Base-by-base conservation (phyloP, 1,139 yeast species). In the Hansenula sp. region DNA sequence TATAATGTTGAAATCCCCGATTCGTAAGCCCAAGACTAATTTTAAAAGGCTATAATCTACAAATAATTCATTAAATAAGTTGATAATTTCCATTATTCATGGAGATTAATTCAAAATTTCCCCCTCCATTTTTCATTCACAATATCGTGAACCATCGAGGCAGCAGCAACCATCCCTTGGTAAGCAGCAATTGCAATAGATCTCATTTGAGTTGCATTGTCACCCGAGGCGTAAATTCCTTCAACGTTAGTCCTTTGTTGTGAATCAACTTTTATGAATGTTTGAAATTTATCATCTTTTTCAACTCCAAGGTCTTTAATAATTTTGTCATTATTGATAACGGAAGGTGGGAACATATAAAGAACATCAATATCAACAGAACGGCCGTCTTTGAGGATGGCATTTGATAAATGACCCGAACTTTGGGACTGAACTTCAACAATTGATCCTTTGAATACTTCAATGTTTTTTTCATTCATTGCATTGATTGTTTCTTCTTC, bases 181-280 rank as follows among this genome's bases (percentile, higher is more conserved):
- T 27, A 12, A 9, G 29, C 29, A 11, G 45, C 40, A 2, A 16
- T 7, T 6, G 41, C 40, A 12, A 42, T 13, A 5, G 41, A 17
- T n/a, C 47, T 38, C 16, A 29, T 15, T 18, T 19, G 15, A 13
- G 25, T 19, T 5, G 39, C 29, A 33, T 38, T 31, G 24, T 45
- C 47, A 30, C 47, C 47, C 16, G 42, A 33, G 16, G 45, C 45
- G 16, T 12, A 35, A 5, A 45, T 28, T 13, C 38, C 38, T 16
- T 28, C n/a, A 7, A 45, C 41, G 10, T 38, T 32, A 8, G 47
- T 45, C 11, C 31, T 33, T 17, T 42, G 43, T 7, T 18, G 17
- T 15, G 17, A 24, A 17, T 33, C 35, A 11, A 41, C 40, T 35
- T 45, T 42, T 12, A 45, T 28, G 16, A 45, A 31, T 9, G 40